Base-by-base conservation (phyloP, 495 filamentous ascomycete genomes). In the Ramalina intermedia region DNA sequence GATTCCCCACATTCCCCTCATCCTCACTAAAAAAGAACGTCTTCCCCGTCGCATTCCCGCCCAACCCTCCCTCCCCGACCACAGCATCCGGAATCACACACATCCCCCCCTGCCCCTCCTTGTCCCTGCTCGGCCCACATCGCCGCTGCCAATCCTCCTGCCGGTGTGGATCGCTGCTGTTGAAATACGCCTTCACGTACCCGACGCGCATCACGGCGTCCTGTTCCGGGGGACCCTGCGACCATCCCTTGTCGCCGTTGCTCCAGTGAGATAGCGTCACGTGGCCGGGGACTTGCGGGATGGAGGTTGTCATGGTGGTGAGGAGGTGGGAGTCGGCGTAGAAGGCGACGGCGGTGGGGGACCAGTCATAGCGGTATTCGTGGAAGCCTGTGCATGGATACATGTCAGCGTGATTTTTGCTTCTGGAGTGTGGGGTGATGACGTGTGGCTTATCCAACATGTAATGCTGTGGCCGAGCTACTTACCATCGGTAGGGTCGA, bases 151-250 rank as follows among this genome's bases (percentile, higher is more conserved):
- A 75, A 50, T 80, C 71, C 21, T 54, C 36, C 40, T 65, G 58
- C 26, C 76, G 61, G 48, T 57, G 46, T 6, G 58, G 51, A 38
- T 64, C 44, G 2, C 78, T 76, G 23, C 79, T 80, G 63, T 87
- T 89, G 65, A 87, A 89, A 59, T 87, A 89, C 1, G 74, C 81
- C 56, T 85, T 84, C 26, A 86, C 69, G 50, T 84, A 86, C 12
- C 62, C 64, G 16, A 87, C 67, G 5, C 68, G 72, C 48, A 84
- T 66, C 18, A 69, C 63, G 1, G 82, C 73, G 47, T 87, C 80
- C 37, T 58, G 41, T 1, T 46, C 49, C 0, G 84, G 84, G 1
- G 84, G 84, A 0, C 84, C 84, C 14, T 65, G 72, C 21, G 78
- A 80, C 84, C 84, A 89, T 1, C 59, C 50, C 4, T 62, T 51